A percentile compares a stretch with the other conserved stretches of the same genome.
Conservation (phyloP, 495 filamentous ascomycete species). For the Elaphomyces granulatus region DNA sequence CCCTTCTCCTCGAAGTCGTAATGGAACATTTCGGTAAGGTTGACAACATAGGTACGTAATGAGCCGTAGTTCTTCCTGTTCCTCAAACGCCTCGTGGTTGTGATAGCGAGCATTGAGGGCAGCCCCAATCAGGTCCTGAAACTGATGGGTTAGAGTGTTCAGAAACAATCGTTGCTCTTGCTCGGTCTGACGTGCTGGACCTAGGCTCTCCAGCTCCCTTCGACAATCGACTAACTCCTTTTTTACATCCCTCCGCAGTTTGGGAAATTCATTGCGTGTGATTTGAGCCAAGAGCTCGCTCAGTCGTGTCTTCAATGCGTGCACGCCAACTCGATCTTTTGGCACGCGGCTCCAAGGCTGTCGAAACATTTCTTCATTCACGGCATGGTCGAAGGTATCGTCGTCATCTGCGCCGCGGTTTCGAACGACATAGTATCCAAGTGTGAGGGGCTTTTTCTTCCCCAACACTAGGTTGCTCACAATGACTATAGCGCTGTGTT, state of each 20-base stretch:
- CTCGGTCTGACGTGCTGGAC: slow-evolving; percentile 22
- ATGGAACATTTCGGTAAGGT: slow-evolving; percentile 12
- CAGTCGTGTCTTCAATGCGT: slow-evolving; percentile 27
- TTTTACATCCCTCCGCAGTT: slow-evolving; percentile 28
- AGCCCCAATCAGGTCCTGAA: slow-evolving; percentile 18
- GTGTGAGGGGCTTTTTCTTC: background rate
- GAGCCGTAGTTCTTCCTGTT: slow-evolving; percentile 15
- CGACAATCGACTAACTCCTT: slow-evolving; percentile 17
- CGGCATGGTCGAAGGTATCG: slow-evolving; percentile 9
- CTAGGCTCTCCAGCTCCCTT: slow-evolving; percentile 23
- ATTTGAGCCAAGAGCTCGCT: slow-evolving; percentile 28
- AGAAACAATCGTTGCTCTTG: slow-evolving; percentile 29
- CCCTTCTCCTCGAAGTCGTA: slow-evolving; percentile 27
- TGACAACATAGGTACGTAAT: slow-evolving; percentile 29
- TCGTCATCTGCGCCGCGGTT: slow-evolving; percentile 4
- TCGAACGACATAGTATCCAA: slow-evolving; percentile 1
- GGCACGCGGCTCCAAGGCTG: slow-evolving; percentile 32
- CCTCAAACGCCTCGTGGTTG: slow-evolving; percentile 18
- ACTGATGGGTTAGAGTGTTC: slow-evolving; percentile 19
- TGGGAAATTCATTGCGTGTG: slow-evolving; percentile 36
- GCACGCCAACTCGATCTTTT: slow-evolving; percentile 34
- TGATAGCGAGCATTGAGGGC: slow-evolving; percentile 31
- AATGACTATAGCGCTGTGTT: background rate
- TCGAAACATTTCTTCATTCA: slow-evolving; percentile 13
- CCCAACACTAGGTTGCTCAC: slow-evolving; percentile 1